Evolutionary conservation across 192 early-diverging fungal genomes (phyloP).

Genomic region (Spinellus fusiger): DNA sequence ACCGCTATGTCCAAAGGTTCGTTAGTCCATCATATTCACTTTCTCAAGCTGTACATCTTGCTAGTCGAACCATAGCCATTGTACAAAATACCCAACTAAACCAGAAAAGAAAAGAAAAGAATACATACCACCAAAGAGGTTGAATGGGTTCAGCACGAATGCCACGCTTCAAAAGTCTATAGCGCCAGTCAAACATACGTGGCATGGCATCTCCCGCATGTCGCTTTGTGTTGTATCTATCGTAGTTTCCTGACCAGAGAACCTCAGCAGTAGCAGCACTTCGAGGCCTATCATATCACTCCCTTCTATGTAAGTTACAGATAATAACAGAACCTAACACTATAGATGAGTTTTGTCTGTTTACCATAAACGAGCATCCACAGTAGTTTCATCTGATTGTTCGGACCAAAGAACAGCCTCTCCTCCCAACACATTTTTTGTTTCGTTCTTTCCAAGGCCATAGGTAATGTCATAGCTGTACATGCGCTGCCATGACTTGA

Average conservation of each 20-base stretch:
- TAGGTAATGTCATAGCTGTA: conserved; percentile 64
- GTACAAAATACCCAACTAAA: background rate
- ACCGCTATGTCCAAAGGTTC: background rate
- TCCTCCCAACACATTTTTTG: conserved; percentile 59
- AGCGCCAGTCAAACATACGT: conserved; percentile 67
- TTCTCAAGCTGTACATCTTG: no score
- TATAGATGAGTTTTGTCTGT: background rate
- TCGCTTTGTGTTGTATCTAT: conserved; percentile 42
- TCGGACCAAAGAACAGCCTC: conserved; percentile 74
- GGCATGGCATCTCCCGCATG: conserved; percentile 52
- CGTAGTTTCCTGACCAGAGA: conserved; percentile 35
- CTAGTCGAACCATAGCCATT: no score
- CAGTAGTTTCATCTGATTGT: conserved; percentile 57
- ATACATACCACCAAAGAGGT: conserved; percentile 36
- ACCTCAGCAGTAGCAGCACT: conserved; percentile 64
- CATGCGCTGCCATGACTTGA: conserved; percentile 68
- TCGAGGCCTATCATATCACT: conserved; percentile 41
- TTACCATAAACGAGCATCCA: conserved; percentile 63
- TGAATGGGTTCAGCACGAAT: conserved; percentile 66
- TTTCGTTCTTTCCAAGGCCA: conserved; percentile 44
- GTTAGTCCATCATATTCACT: no score
- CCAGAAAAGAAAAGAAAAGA: background rate
- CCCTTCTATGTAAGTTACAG: conserved; percentile 1
- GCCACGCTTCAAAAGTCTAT: conserved; percentile 60
- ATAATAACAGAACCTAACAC: background rate